Evolutionary conservation across 116 monocot genomes (phyloP).

Genomic region (Cymodocea nodosa): DNA sequence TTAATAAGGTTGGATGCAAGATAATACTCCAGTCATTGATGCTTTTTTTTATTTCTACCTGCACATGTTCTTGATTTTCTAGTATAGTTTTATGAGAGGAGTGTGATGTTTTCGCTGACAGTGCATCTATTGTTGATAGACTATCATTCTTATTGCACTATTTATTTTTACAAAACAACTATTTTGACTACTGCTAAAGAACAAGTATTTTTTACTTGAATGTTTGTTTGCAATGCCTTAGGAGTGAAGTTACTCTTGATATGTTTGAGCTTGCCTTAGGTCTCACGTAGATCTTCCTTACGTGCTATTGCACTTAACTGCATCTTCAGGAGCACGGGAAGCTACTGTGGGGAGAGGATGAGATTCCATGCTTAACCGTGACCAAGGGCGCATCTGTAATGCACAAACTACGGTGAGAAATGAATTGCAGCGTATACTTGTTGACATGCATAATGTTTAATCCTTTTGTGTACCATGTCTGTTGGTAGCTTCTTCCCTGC

Average conservation of each 20-base stretch:
- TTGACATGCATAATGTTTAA: not conserved
- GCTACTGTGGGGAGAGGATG: conserved; percentile 51
- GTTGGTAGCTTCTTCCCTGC: not conserved
- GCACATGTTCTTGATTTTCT: too few species aligned
- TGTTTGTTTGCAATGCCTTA: too few species aligned
- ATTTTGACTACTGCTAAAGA: not conserved
- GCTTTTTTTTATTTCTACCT: too few species aligned
- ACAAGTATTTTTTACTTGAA: not conserved
- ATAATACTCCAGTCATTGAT: too few species aligned
- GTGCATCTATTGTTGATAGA: not conserved
- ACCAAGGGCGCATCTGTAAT: conserved; percentile 58
- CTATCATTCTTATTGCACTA: not conserved
- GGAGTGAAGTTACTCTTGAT: too few species aligned
- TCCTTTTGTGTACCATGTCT: not conserved
- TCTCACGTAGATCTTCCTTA: too few species aligned
- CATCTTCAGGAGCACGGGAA: conserved; percentile 47
- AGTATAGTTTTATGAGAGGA: too few species aligned
- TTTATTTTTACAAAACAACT: not conserved
- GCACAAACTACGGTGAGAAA: conserved; percentile 69
- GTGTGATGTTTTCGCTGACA: too few species aligned
- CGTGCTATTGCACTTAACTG: too few species aligned
- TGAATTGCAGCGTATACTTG: not conserved
- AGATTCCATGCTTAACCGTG: conserved; percentile 69
- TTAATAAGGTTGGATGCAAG: too few species aligned
- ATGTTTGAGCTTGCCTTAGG: too few species aligned